phyloP scores from a whole-genome alignment of 1,139 yeast species.

The Saccharomycopsis crataegensis region DNA sequence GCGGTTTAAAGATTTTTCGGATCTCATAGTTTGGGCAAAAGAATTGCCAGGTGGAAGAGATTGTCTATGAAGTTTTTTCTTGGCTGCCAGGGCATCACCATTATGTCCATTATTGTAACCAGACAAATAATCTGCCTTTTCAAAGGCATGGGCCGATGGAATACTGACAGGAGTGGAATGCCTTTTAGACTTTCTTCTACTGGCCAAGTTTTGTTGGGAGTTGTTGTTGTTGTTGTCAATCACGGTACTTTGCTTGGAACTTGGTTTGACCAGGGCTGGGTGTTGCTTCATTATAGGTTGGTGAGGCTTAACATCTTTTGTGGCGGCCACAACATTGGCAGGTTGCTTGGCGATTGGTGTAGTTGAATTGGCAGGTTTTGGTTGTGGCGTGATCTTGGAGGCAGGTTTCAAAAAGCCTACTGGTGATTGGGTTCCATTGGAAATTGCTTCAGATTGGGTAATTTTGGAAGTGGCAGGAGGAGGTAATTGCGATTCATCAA shows the following conservation, averaged over 20 bases:
- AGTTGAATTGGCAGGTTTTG: not conserved
- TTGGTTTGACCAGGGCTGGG: no score
- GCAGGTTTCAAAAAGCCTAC: not conserved
- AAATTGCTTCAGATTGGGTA: not conserved
- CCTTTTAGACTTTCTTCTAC: conserved; percentile 1
- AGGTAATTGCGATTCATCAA: not conserved
- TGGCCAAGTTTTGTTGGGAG: not conserved
- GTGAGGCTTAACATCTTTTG: no score
- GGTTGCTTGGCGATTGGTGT: not conserved
- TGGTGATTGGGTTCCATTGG: not conserved
- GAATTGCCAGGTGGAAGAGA: not conserved
- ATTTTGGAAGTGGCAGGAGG: not conserved
- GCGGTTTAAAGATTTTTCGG: not conserved
- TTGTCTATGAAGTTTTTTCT: not conserved
- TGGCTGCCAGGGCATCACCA: not conserved
- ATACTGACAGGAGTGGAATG: conserved; percentile 8
- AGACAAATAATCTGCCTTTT: conserved; percentile 2
- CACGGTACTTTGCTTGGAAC: no score
- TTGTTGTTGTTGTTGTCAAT: not conserved
- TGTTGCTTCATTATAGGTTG: no score
- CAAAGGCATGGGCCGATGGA: conserved; percentile 16
- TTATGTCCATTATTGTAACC: not conserved
- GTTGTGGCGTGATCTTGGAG: not conserved
- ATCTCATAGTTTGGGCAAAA: not conserved
- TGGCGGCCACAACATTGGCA: no score